These are phyloP conservation scores for Ilyonectria destructans DNA, from an alignment of 2,329 filamentous ascomycete genomes.

Conservation along the genomic window DNA sequence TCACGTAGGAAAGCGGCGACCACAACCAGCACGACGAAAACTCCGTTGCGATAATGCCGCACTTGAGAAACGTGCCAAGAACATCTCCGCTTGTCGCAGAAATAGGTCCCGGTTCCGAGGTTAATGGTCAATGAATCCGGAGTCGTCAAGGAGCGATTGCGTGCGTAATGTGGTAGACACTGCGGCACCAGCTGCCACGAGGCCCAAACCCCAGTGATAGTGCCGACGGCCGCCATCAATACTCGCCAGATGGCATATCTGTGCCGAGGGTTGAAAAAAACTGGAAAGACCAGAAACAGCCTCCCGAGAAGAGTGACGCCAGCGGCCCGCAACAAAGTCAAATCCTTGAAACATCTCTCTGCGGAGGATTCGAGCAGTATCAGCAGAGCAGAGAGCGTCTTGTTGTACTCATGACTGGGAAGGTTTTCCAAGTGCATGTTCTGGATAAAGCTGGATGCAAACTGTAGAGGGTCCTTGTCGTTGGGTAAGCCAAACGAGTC, in stretches of 20 bases:
- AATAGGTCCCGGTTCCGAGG: neutral
- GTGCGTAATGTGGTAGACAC: neutral
- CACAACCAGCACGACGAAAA: neutral
- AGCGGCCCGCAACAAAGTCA: neutral
- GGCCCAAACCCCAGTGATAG: neutral
- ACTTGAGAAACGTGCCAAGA: neutral
- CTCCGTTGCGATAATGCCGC: neutral
- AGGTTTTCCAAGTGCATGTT: neutral
- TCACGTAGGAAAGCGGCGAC: neutral
- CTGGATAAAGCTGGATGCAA: neutral
- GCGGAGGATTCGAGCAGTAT: neutral
- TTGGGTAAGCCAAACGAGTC: neutral
- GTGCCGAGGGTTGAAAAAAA: neutral
- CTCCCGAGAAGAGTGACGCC: neutral
- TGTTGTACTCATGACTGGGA: neutral
- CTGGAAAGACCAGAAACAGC: neutral
- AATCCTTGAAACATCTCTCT: neutral
- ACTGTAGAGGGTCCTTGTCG: neutral
- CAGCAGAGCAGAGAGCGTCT: neutral
- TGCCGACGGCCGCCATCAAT: neutral
- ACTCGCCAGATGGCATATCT: neutral
- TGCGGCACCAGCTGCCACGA: neutral
- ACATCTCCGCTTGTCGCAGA: neutral
- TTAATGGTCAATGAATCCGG: neutral
- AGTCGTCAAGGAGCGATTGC: neutral